Conservation (phyloP, 1,139 yeast species). For the Lodderomyces elongisporus region DNA sequence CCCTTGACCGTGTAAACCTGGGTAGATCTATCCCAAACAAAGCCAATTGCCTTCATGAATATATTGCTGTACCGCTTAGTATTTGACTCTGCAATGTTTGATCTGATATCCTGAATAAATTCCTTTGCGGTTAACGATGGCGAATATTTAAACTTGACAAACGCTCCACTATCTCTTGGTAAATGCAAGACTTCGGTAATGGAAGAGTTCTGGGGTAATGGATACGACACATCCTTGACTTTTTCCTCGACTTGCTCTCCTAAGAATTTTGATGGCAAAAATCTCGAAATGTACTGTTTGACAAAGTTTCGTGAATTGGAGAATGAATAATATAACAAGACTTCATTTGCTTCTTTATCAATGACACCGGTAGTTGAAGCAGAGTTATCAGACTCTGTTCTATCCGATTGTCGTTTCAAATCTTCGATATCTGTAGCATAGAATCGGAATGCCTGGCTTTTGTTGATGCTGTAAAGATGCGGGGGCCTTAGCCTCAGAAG, state of each 20-base stretch:
- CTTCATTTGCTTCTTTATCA: conserved; percentile 29
- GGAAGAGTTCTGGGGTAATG: conserved; percentile 27
- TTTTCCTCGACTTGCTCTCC: conserved; percentile 18
- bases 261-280: conserved; percentile 14
- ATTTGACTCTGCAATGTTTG: conserved; percentile 38
- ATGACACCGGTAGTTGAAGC: conserved; percentile 43
- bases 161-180: conserved; percentile 87
- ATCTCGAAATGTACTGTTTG: conserved; percentile 18
- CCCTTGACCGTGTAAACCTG: conserved; percentile 75
- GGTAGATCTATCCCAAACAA: conserved; percentile 26
- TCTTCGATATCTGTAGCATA: conserved; percentile 26
- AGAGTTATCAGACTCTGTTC: conserved; percentile 29
- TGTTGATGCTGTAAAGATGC: too few relatives aligned
- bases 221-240: conserved; percentile 23
- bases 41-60: conserved; percentile 17
- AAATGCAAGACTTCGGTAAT: conserved; percentile 56
- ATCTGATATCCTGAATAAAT: conserved; percentile 45
- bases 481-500: background rate
- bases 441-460: too few relatives aligned
- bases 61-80: conserved; percentile 20
- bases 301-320: conserved; percentile 19
- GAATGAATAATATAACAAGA: conserved; percentile 33
- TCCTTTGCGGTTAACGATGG: conserved; percentile 42
- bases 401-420: conserved; percentile 30
- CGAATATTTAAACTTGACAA: conserved; percentile 71